Base-by-base conservation (phyloP, 148 eudicot genomes). In the Cornus controversa region DNA sequence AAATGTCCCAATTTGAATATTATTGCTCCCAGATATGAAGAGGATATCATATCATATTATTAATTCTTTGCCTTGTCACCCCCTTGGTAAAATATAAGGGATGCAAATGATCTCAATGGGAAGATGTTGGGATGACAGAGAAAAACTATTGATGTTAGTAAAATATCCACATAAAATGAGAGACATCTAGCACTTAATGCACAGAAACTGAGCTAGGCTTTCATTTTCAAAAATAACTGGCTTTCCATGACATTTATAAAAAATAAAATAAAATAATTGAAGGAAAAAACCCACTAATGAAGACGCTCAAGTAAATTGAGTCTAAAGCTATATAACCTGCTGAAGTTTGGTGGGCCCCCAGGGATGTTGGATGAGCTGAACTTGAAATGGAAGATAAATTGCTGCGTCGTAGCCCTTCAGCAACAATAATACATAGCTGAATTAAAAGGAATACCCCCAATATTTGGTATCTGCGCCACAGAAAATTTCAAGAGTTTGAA, bases 361-460 rank as follows among this genome's bases (percentile, higher is more conserved):
- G 74, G 75, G 93, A 88, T 72, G 91, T 75, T 65, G 84, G 97
- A 28, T 86, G 89, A 81, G 86, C 78, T 73, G 98, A 85, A 74
- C 86, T 85, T 58, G 94, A 81, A 80, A 93, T 74, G 72, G 97
- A 84, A 68, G 98, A 88, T 62, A 96, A 82, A 85, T 88, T 92
- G 79, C 90, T 89, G 42, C 93, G 92, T 25, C 99, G 80, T 70
- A 96, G 76, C 80, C 91, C 86, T 84, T 93, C 99, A 78, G 99
- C 97, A 81, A 90, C 91, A 84, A 96, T 79, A 72, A 96, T 93
- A 84, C 99, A 96, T 29, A 96, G 67, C 81, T 96, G 99, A 83
- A 96, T 83, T 75, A 96, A 75, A 74, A 96, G 95, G 80, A 96
- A 96, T 69, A 93, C 88, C 36, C 99, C 99, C 77, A 96, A 84